Base-by-base conservation (phyloP, 2,329 filamentous ascomycete genomes). In the Tolypocladium inflatum region DNA sequence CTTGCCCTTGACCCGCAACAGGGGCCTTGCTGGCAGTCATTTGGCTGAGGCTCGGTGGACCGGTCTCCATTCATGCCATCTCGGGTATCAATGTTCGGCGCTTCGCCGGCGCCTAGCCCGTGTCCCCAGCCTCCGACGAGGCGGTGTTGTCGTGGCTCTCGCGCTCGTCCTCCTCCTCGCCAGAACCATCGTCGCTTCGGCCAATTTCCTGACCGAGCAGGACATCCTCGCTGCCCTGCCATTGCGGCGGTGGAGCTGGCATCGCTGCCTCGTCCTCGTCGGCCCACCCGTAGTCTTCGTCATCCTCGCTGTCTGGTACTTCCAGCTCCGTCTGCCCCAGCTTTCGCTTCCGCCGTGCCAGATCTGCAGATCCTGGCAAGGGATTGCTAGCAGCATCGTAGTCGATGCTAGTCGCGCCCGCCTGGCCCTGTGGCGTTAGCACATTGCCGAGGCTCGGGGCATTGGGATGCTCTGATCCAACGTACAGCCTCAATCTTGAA, bases 211-310 rank as follows among this genome's bases (percentile, higher is more conserved):
- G 76, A 54, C 78, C 78, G 5, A 85, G 73, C 41, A 87, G 72
- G 51, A 86, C 73, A 65, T 87, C 84, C 65, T 87, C 84, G 63
- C 83, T 87, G 23, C 84, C 84, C 70, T 87, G 84, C 82, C 83
- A 86, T 67, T 87, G 84, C 10, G 83, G 82, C n/a, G 83, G 83
- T 70, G 80, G 80, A 4, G 73, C 74, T 13, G 84, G 83, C 64
- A 85, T 73, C 55, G 80, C 78, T 57, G 81, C 80, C 58, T 87
- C 85, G 64, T 87, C 84, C 51, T 84, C 81, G 56, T 88, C 82
- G 43, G 80, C 81, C 87, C 87, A 91, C 17, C 86, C 87, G 65
- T 89, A 90, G 65, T 89, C 84, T 62, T 90, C 87, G 59, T 87
- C 85, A 37, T 80, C 81, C 50, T 86, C 83, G 61, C 82, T 87